Percentiles rank a stretch among this genome's conserved stretches.
phyloP scores from a whole-genome alignment of 1,284 basidiomycete genomes.

The Moesziomyces sp. region DNA sequence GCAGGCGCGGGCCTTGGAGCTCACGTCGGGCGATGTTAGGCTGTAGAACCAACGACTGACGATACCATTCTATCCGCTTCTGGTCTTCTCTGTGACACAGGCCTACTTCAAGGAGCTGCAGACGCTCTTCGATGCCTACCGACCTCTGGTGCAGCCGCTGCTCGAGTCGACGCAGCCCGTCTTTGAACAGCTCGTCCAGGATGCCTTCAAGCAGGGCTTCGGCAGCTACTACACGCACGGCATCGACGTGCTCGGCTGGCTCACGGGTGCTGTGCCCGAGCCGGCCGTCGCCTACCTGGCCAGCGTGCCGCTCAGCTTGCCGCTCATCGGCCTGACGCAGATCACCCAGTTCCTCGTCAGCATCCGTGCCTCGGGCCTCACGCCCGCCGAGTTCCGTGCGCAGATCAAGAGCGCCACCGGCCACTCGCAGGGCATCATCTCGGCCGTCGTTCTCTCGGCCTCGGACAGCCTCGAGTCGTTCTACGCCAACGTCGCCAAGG shows the following conservation, averaged over 20 bases:
- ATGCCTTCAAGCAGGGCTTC: slow-evolving; percentile 71
- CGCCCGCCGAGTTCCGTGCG: slow-evolving; percentile 81
- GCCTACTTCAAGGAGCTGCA: slow-evolving; percentile 97
- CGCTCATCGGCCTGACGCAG: slow-evolving; percentile 94
- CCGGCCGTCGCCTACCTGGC: slow-evolving; percentile 89
- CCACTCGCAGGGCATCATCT: slow-evolving; percentile 95
- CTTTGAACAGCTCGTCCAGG: slow-evolving; percentile 53
- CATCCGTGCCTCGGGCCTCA: slow-evolving; percentile 78
- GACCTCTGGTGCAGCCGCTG: slow-evolving; percentile 81
- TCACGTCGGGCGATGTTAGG: not conserved
- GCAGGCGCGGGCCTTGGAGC: too few species aligned
- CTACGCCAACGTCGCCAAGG: slow-evolving; percentile 80
- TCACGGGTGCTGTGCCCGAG: slow-evolving; percentile 76
- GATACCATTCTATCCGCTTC: slow-evolving; percentile 1
- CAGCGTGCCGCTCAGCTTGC: slow-evolving; percentile 92
- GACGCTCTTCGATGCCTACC: slow-evolving; percentile 88
- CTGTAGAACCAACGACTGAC: slow-evolving; percentile 8
- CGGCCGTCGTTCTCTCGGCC: slow-evolving; percentile 84
- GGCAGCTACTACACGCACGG: slow-evolving; percentile 82
- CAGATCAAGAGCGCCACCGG: slow-evolving; percentile 88
- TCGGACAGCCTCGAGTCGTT: slow-evolving; percentile 82
- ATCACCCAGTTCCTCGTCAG: slow-evolving; percentile 89
- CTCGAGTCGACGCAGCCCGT: slow-evolving; percentile 74
- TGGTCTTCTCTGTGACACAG: slow-evolving; percentile 36
- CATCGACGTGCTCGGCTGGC: slow-evolving; percentile 85